Evolutionary conservation across 2,329 filamentous ascomycete genomes (phyloP).

Genomic region (Exophiala lecanii-corni): DNA sequence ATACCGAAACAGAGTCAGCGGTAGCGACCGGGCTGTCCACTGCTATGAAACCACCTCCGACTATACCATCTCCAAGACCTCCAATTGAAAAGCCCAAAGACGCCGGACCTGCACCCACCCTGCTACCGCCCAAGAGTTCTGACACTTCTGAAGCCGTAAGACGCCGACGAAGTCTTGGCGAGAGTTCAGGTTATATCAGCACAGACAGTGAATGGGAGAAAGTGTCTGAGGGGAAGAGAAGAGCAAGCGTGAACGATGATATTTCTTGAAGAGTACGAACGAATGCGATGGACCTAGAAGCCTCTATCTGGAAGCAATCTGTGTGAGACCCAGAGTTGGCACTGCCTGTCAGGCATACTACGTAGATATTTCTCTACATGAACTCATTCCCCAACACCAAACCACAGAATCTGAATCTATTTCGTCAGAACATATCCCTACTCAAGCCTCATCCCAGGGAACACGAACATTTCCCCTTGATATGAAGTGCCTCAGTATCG

Average conservation of each 20-base stretch:
- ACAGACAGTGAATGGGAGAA: constrained; percentile 99
- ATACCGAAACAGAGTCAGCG: constrained; percentile 37
- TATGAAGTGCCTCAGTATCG: too few species aligned
- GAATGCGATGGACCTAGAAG: too few species aligned
- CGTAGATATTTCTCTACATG: too few species aligned
- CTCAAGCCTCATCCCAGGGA: too few species aligned
- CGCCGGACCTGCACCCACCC: constrained; percentile 12
- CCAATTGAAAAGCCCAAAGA: constrained; percentile 17
- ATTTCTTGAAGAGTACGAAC: too few species aligned
- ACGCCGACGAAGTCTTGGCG: constrained; percentile 45
- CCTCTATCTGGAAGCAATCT: too few species aligned
- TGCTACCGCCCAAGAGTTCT: constrained; percentile 44
- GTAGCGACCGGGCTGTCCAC: background rate
- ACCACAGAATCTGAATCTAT: too few species aligned
- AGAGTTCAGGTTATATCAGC: constrained; percentile 57
- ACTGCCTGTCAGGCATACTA: too few species aligned
- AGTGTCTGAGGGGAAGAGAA: constrained; percentile 61
- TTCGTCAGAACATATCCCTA: too few species aligned
- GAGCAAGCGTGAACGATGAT: constrained; percentile 6
- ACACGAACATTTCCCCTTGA: too few species aligned
- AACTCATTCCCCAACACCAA: too few species aligned
- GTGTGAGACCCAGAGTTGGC: too few species aligned
- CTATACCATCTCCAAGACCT: constrained; percentile 12
- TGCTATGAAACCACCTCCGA: constrained; percentile 11
- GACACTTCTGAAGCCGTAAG: constrained; percentile 37